Evolutionary conservation across 2,329 filamentous ascomycete genomes (phyloP).

Genomic region (Penicillium brevicompactum): DNA sequence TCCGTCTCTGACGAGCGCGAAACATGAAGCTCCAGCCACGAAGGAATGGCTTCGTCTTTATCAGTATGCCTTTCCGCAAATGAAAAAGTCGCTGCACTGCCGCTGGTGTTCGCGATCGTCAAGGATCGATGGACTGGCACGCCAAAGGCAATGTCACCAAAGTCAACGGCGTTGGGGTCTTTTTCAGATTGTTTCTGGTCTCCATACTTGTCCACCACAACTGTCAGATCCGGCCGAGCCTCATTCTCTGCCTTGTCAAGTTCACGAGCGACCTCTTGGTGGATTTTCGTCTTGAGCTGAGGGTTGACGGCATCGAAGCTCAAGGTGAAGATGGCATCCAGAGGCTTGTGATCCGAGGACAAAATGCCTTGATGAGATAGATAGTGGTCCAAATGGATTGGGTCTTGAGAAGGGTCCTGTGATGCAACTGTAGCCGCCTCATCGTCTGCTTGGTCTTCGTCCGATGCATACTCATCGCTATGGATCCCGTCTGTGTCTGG

Average conservation of each 20-base stretch:
- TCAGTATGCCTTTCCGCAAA: slow-evolving; percentile 73
- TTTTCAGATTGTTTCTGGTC: slow-evolving; percentile 35
- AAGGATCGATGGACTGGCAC: slow-evolving; percentile 66
- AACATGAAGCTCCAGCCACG: slow-evolving; percentile 74
- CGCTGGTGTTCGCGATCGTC: slow-evolving; percentile 89
- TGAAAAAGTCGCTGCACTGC: slow-evolving; percentile 74
- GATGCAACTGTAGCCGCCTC: slow-evolving; percentile 33
- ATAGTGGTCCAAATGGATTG: slow-evolving; percentile 67
- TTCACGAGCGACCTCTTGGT: slow-evolving; percentile 83
- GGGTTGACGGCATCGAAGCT: slow-evolving; percentile 86
- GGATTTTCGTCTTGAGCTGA: slow-evolving; percentile 78
- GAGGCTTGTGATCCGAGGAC: slow-evolving; percentile 93
- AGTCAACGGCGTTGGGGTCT: slow-evolving; percentile 66
- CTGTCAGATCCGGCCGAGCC: slow-evolving; percentile 75
- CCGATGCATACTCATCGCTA: slow-evolving; percentile 62
- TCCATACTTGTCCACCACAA: slow-evolving; percentile 70
- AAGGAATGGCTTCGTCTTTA: slow-evolving; percentile 50
- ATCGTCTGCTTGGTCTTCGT: slow-evolving; percentile 48
- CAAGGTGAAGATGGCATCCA: slow-evolving; percentile 79
- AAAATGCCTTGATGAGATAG: slow-evolving; percentile 84
- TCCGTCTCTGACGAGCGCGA: slow-evolving; percentile 52
- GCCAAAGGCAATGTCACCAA: slow-evolving; percentile 73
- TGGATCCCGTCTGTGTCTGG: slow-evolving; percentile 73
- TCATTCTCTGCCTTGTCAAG: slow-evolving; percentile 93
- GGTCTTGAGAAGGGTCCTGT: slow-evolving; percentile 46